These are phyloP conservation scores for Danielia reshetovae DNA, from an alignment of 805 yeast species.

Conservation along the genomic window DNA sequence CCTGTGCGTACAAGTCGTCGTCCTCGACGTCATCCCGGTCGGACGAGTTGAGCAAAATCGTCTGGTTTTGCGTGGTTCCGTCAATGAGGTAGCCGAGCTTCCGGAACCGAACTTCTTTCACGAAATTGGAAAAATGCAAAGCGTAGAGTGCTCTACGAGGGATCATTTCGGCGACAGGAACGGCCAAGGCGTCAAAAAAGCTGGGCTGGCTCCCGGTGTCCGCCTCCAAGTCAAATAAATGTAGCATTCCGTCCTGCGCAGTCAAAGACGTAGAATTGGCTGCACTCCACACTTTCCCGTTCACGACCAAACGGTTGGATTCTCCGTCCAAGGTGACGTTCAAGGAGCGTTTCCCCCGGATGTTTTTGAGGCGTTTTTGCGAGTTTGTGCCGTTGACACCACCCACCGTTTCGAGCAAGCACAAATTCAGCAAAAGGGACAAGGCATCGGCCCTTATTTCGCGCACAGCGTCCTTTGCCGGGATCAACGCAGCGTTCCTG, in stretches of 20 bases:
- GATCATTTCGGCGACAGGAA: conserved; percentile 22
- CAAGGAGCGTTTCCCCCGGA: conserved; percentile 12
- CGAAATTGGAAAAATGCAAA: conserved; percentile 54
- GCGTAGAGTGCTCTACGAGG: conserved; percentile 37
- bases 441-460: conserved; percentile 30
- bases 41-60: conserved; percentile 52
- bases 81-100: conserved; percentile 54
- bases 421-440: conserved; percentile 21
- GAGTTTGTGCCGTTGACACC: conserved; percentile 28
- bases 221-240: conserved; percentile 22
- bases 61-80: conserved; percentile 47
- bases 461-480: conserved; percentile 28
- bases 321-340: conserved; percentile 8
- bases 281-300: conserved; percentile 14
- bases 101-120: conserved; percentile 65
- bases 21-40: conserved; percentile 33
- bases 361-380: conserved; percentile 3
- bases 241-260: conserved; percentile 33
- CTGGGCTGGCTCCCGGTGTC: conserved; percentile 4
- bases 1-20: conserved; percentile 13
- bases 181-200: conserved; percentile 20
- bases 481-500: conserved; percentile 11
- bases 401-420: conserved; percentile 24
- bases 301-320: conserved; percentile 16
- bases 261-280: conserved; percentile 16